These are phyloP conservation scores for Phytophthora quininea DNA, from an alignment of 352 stramenopile genomes.

Conservation along the genomic window DNA sequence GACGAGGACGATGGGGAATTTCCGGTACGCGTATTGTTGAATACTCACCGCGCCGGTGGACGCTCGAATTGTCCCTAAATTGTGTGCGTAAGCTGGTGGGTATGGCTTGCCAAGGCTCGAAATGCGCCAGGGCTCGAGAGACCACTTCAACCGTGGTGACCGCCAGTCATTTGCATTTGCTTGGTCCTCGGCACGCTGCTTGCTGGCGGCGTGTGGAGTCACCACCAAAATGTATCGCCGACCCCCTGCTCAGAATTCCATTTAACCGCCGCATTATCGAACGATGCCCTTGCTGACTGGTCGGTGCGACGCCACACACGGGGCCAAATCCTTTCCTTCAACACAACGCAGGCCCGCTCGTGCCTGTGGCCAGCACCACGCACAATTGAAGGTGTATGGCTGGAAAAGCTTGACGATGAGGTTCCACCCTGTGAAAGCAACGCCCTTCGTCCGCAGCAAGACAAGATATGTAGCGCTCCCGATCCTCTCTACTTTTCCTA, in stretches of 20 bases:
- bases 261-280: constrained; percentile 4
- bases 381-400: constrained; percentile 11
- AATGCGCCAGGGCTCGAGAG: neutral
- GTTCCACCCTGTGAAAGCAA: neutral
- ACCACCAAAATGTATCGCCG: neutral
- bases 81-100: constrained; percentile 5
- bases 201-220: neutral
- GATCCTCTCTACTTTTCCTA: too few species aligned
- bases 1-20: constrained; percentile 30
- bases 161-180: neutral
- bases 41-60: constrained; percentile 21
- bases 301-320: neutral
- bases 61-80: constrained; percentile 7
- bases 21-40: constrained; percentile 12
- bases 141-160: constrained; percentile 11
- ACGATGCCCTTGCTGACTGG: neutral
- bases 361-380: constrained; percentile 21
- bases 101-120: constrained; percentile 7
- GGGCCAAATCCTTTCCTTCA: constrained; percentile 4
- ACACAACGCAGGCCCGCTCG: neutral
- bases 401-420: constrained; percentile 6
- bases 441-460: neutral
- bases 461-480: too few species aligned
- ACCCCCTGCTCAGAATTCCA: neutral
- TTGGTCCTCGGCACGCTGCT: constrained; percentile 4